phyloP scores from a whole-genome alignment of 441 rosid genomes.

The Kokia cookei region DNA sequence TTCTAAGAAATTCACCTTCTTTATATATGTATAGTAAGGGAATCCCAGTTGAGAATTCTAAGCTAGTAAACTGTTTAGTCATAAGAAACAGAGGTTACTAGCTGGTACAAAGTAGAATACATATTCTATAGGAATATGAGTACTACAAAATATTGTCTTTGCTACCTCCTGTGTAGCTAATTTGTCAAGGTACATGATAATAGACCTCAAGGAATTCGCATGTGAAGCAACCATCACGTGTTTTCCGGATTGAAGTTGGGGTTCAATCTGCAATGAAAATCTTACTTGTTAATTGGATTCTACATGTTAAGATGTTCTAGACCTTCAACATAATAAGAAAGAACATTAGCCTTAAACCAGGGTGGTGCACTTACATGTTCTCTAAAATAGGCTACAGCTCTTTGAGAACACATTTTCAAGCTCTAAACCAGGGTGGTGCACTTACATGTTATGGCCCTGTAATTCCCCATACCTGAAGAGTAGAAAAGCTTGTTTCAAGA shows the following conservation, averaged over 20 bases:
- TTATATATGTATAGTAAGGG: conserved; percentile 89
- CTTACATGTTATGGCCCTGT: conserved; percentile 89
- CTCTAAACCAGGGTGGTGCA: too few relatives aligned
- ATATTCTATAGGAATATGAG: background rate
- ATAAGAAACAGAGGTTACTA: background rate
- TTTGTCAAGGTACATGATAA: conserved; percentile 94
- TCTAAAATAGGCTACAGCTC: conserved; percentile 90
- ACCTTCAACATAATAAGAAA: background rate
- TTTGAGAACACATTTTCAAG: conserved; percentile 92
- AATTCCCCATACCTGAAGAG: conserved; percentile 76
- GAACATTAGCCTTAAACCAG: background rate
- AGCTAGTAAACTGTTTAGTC: conserved; percentile 50
- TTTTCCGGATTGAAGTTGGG: conserved; percentile 73
- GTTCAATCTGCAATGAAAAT: conserved; percentile 54
- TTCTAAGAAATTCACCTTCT: conserved; percentile 71
- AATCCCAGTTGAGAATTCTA: conserved; percentile 82
- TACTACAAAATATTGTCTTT: background rate
- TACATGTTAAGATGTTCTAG: background rate
- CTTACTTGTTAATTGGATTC: background rate
- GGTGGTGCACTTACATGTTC: conserved; percentile 44
- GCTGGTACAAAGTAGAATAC: background rate
- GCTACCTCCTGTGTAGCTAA: conserved; percentile 85
- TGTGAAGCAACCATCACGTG: conserved; percentile 89
- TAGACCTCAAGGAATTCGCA: conserved; percentile 84
- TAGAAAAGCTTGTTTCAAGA: background rate